Conservation (phyloP, 768 basidiomycete genomes). For the Leccinum disarticulatum region DNA sequence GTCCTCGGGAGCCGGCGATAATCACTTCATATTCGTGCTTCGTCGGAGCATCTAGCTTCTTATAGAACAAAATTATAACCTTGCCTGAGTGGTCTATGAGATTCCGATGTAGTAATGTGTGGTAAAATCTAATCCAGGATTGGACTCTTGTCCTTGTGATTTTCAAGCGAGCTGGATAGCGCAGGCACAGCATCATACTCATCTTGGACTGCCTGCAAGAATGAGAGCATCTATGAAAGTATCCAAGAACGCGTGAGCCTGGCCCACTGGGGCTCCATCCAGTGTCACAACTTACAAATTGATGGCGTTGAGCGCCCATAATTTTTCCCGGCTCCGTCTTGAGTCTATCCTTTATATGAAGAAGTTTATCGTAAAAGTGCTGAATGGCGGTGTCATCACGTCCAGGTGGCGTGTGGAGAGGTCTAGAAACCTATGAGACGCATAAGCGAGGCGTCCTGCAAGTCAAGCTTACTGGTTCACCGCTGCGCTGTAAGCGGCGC, state of each 20-base stretch:
- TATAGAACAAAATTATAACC: background rate
- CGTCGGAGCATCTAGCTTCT: background rate
- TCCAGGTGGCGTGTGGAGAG: conserved; percentile 46
- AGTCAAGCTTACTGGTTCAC: conserved; percentile 44
- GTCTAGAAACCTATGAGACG: conserved; percentile 25
- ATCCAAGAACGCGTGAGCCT: conserved; percentile 5
- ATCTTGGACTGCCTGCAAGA: conserved; percentile 56
- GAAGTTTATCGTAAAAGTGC: conserved; percentile 86
- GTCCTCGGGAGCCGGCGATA: background rate
- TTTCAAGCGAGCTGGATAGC: background rate
- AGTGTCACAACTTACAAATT: conserved; percentile 49
- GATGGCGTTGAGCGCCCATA: conserved; percentile 71
- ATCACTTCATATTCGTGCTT: background rate
- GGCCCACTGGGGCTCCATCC: background rate
- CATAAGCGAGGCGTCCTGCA: background rate
- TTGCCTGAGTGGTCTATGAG: background rate
- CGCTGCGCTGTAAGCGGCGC: conserved; percentile 60
- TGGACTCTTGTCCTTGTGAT: background rate
- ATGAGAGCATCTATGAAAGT: conserved; percentile 55
- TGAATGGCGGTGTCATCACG: conserved; percentile 63
- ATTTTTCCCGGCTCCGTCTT: conserved; percentile 73
- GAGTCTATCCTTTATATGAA: conserved; percentile 69
- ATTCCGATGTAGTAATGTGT: background rate
- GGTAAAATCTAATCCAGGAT: background rate
- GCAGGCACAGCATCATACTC: conserved; percentile 39